These are phyloP conservation scores for Wallacemonas sp. DNA, from an alignment of 208 protist species.

Conservation along the genomic window DNA sequence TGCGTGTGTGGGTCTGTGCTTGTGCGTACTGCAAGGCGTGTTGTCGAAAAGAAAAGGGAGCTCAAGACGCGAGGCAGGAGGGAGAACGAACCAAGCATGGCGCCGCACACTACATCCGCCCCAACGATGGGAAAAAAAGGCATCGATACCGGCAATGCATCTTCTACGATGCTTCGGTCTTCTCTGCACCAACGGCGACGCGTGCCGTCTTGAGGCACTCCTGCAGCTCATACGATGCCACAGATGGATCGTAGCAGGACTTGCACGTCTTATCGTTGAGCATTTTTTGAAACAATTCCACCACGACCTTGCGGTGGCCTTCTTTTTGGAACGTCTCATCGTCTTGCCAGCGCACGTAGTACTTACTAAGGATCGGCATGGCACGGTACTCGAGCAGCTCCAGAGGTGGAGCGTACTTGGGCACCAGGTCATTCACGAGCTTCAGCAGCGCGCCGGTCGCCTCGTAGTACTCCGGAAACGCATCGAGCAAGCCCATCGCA, in stretches of 20 bases:
- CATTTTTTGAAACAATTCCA: conserved; percentile 67
- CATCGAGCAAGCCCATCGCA: conserved; percentile 76
- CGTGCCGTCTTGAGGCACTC: conserved; percentile 77
- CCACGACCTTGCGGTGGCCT: conserved; percentile 56
- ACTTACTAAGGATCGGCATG: conserved; percentile 86
- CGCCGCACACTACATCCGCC: too few relatives aligned
- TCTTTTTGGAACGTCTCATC: conserved; percentile 78
- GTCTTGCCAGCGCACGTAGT: conserved; percentile 81
- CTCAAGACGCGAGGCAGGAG: not conserved
- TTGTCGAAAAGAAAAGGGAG: too few relatives aligned
- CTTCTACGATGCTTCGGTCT: conserved; percentile 19
- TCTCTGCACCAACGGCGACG: conserved; percentile 45
- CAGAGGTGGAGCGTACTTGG: conserved; percentile 56
- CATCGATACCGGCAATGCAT: too few relatives aligned
- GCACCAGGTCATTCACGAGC: conserved; percentile 58
- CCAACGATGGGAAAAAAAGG: too few relatives aligned
- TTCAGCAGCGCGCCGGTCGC: conserved; percentile 57
- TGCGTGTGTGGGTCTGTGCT: too few relatives aligned
- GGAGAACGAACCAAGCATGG: too few relatives aligned
- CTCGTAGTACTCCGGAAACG: conserved; percentile 89
- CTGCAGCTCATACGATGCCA: conserved; percentile 82
- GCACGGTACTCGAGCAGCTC: conserved; percentile 84
- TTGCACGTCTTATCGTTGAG: conserved; percentile 81
- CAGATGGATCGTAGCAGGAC: conserved; percentile 76
- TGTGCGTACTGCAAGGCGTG: too few relatives aligned